These are phyloP conservation scores for Xylariomycetidae sp. DNA, from an alignment of 2,329 filamentous ascomycete genomes.

Conservation along the genomic window DNA sequence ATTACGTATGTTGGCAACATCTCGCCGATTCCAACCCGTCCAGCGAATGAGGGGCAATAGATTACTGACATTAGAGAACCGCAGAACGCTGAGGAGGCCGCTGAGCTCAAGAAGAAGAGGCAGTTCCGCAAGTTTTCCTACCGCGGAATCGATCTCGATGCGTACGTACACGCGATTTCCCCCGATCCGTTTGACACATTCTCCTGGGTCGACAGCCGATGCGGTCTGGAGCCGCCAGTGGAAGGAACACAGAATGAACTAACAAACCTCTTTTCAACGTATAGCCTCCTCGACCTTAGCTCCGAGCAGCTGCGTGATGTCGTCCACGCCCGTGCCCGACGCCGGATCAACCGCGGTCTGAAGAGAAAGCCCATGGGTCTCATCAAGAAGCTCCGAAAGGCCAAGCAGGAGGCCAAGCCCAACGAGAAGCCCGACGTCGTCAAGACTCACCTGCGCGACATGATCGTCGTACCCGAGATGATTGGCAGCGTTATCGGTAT, in stretches of 20 bases:
- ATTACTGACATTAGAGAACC: slow-evolving; percentile 25
- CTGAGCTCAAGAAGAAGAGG: slow-evolving; percentile 99
- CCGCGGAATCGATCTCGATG: slow-evolving; percentile 98
- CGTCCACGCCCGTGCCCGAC: slow-evolving; percentile 96
- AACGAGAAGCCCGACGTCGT: slow-evolving; percentile 99
- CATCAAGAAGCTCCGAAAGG: slow-evolving; percentile 99
- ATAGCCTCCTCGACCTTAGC: slow-evolving; percentile 93
- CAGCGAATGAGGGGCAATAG: slow-evolving; percentile 7
- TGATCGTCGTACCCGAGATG: slow-evolving; percentile 99
- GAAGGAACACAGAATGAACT: too few species aligned
- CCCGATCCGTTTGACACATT: too few species aligned
- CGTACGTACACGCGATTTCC: slow-evolving; percentile 57
- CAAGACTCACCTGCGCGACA: slow-evolving; percentile 99
- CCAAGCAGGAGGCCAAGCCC: slow-evolving; percentile 97
- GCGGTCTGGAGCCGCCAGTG: too few species aligned
- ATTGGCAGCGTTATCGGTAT: slow-evolving; percentile 97
- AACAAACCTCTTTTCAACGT: slow-evolving; percentile 17
- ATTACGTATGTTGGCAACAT: slow-evolving; percentile 68
- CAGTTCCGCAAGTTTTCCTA: slow-evolving; percentile 99
- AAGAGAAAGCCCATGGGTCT: slow-evolving; percentile 99
- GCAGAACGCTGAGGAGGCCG: slow-evolving; percentile 95
- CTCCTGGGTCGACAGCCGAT: too few species aligned
- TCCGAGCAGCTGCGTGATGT: slow-evolving; percentile 99
- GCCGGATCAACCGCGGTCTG: slow-evolving; percentile 98
- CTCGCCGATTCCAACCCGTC: slow-evolving; percentile 2